phyloP scores from a whole-genome alignment of 371 early-diverging fungal species.

The Rhizopus delemar region DNA sequence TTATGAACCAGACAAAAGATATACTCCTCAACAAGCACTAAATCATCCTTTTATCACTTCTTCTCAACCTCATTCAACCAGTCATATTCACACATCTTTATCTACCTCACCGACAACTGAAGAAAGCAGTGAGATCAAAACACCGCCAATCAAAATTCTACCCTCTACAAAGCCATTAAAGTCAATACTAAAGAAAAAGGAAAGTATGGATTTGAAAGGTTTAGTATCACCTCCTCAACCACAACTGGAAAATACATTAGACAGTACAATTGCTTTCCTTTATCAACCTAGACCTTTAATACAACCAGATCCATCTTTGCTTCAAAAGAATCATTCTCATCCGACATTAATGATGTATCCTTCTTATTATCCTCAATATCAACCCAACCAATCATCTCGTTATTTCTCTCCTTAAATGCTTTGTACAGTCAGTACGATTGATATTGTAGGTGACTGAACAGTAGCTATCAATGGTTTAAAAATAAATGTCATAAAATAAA shows the following conservation, averaged over 20 bases:
- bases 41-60: slow-evolving; percentile 83
- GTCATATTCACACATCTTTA: neutral
- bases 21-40: slow-evolving; percentile 88
- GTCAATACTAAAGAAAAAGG: slow-evolving; percentile 11
- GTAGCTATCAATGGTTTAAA: no score
- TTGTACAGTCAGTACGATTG: neutral
- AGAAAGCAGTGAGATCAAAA: slow-evolving; percentile 3
- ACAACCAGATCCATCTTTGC: neutral
- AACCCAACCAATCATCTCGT: neutral
- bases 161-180: slow-evolving; percentile 8
- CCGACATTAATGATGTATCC: neutral
- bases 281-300: neutral
- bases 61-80: no score
- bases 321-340: no score
- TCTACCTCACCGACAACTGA: slow-evolving; percentile 4
- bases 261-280: neutral
- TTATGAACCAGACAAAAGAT: slow-evolving; percentile 83
- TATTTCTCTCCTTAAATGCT: slow-evolving; percentile 1
- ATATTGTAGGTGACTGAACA: no score
- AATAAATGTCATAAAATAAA: no score
- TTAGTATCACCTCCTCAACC: neutral
- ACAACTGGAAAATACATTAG: neutral
- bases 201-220: neutral
- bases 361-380: neutral
- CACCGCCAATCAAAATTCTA: neutral